Base-by-base conservation (phyloP, 495 filamentous ascomycete species). In the Cairneyella variabilis region DNA sequence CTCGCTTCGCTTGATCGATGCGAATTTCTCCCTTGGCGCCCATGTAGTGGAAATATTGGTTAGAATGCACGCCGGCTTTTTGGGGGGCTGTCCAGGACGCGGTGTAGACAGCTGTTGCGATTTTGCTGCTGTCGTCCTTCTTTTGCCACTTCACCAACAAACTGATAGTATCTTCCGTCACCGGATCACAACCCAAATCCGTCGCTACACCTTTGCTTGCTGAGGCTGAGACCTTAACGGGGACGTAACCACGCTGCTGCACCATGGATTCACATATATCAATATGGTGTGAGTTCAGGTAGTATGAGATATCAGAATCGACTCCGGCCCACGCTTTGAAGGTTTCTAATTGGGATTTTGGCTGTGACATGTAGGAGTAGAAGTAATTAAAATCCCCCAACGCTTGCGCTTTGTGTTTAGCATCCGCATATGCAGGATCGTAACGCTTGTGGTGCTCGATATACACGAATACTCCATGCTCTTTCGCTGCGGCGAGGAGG, bases 301-400 rank as follows among this genome's bases (percentile, higher is more conserved):
- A 97, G 70, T 97, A 97, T 2, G 83, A 89, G 60, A 96, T 96
- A 70, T 96, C 91, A 28, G 83, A 89, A 61, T 96, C 90, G 47
- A 82, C 79, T 42, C 91, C 91, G 0, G 91, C 91, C 91, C 91
- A 97, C 0, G 91, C 88, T 69, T 90, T 93, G 83, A 97, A 97
- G 0, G 91, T 96, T 72, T 95, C 89, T 5, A 97, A 77, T 71
- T 96, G 91, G 17, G 69, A 84, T 66, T 97, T 96, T 20, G 91
- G 91, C 76, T 97, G 91, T 45, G 82, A 86, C 91, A 97, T 96
- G 75, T 96, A 97, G 57, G 80, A 86, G 75, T 96, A 96, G 70
- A 96, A 97, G 76, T 96, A 96, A 71, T 95, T 96, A 80, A 96
- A 96, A 67, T 96, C 88, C 44, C 91, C 91, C 5, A 97, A 71